phyloP scores from a whole-genome alignment of 2,329 filamentous ascomycete genomes.

The Hymenoscyphus infarciens region DNA sequence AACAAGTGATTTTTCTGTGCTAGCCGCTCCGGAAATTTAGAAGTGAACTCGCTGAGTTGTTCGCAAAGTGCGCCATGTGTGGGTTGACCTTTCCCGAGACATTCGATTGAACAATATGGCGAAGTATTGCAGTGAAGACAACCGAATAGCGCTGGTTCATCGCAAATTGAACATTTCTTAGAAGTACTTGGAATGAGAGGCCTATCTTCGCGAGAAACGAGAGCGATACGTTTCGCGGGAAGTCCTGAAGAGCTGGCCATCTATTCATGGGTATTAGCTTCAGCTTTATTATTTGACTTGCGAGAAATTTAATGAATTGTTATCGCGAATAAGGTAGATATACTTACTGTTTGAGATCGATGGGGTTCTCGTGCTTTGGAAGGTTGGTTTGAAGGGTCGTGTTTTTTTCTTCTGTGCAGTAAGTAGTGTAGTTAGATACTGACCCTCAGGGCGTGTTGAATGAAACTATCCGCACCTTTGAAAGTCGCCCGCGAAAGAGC shows the following conservation, averaged over 20 bases:
- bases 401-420: constrained; percentile 37
- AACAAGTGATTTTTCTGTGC: no score
- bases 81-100: background rate
- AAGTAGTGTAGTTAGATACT: constrained; percentile 38
- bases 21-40: no score
- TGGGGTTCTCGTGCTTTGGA: no score
- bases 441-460: constrained; percentile 34
- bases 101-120: background rate
- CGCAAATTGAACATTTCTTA: background rate
- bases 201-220: background rate
- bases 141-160: background rate
- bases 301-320: background rate
- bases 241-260: background rate
- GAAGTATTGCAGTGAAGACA: background rate
- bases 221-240: background rate
- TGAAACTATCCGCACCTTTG: no score
- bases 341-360: background rate
- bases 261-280: background rate
- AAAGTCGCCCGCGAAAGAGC: no score
- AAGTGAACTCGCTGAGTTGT: background rate
- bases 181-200: background rate
- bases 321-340: background rate
- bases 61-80: background rate
- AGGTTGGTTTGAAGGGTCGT: no score
- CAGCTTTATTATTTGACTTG: background rate